A percentile compares a stretch with the other conserved stretches of the same genome.
These are phyloP conservation scores for Nannochloropsis granulata DNA, from an alignment of 108 stramenopile species.

Conservation along the genomic window DNA sequence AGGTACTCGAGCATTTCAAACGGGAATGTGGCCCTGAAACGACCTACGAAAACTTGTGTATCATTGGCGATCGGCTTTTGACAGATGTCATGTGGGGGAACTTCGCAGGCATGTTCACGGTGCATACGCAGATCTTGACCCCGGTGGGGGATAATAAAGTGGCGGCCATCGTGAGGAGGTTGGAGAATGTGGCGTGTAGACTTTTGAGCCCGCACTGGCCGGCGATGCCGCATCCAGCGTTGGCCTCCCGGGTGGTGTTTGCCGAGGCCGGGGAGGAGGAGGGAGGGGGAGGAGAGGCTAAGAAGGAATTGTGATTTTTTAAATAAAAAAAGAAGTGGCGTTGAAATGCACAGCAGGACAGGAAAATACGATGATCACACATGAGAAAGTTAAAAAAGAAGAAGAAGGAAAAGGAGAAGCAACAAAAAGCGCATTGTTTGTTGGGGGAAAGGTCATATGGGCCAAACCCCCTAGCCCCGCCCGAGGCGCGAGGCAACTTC, in stretches of 20 bases:
- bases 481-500: too few species aligned
- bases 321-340: background rate
- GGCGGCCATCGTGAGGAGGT: background rate
- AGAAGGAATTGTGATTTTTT: background rate
- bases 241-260: background rate
- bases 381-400: too few species aligned
- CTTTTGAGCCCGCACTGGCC: background rate
- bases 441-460: too few species aligned
- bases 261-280: background rate
- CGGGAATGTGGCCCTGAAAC: background rate
- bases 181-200: background rate
- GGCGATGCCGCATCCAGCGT: background rate
- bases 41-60: conserved; percentile 36
- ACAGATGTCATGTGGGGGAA: conserved; percentile 89
- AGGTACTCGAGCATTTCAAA: conserved; percentile 59
- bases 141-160: background rate
- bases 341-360: too few species aligned
- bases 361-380: too few species aligned
- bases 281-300: background rate
- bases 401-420: too few species aligned
- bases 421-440: too few species aligned
- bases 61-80: conserved; percentile 80
- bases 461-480: too few species aligned
- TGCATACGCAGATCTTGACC: conserved; percentile 46
- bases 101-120: conserved; percentile 76